Base-by-base conservation (phyloP, 1,284 basidiomycete species). In the Leccinum subrobustum region DNA sequence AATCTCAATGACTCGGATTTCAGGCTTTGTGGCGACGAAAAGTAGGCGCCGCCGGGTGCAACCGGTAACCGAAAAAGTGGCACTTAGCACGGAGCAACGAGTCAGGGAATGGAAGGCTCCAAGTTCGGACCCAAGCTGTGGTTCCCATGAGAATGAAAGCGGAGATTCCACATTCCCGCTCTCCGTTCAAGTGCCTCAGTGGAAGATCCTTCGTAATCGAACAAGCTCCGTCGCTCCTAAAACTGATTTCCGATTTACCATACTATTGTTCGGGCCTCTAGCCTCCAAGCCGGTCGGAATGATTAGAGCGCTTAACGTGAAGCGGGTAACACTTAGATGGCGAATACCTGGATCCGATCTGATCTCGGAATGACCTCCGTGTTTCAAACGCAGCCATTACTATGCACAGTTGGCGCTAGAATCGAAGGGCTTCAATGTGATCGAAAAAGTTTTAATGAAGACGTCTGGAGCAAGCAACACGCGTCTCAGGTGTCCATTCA, bases 131-230 rank as follows among this genome's bases (percentile, higher is more conserved):
- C 33, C 44, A 29, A 57, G 29, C 55, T 37, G 62, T 51, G 48
- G 23, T 37, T 39, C 23, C 27, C 50, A 47, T 47, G 4, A 44
- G 42, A 11, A 31, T 37, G 29, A 6, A 60, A 50, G 47, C 54
- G 66, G 68, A 58, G 52, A 56, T 55, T 58, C 51, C 31, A 33
- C 35, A 6, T 51, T 44, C 51, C 52, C 48, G 8, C 51, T 53
- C 53, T 48, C 23, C 54, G 18, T 37, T 27, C 7, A 44, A 52
- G 52, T 48, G 59, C 60, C 42, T 56, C 54, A 57, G 16, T n/a
- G 2, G 35, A 37, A 12, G 6, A 44, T 44, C 42, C 18, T 48
- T 57, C 50, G 59, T 11, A 18, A 53, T 23, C 12, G 50, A 54
- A 35, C 27, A 58, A 58, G 25, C 31, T 11, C 44, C 29, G 31